Evolutionary conservation across 2,329 filamentous ascomycete genomes (phyloP).

Genomic region (Claviceps monticola): DNA sequence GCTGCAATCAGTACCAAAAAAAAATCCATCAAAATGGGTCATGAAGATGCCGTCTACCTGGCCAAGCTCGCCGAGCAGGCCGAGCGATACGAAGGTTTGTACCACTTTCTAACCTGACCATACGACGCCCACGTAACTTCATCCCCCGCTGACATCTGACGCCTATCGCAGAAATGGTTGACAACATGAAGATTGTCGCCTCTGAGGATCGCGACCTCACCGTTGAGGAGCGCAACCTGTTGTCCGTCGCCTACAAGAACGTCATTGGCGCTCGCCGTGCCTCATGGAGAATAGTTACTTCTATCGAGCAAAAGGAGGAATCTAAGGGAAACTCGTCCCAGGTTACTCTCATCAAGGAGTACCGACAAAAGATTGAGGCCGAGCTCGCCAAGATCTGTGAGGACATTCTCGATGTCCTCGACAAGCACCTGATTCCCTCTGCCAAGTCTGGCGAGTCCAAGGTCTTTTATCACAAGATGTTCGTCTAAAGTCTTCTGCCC

Average conservation of each 20-base stretch:
- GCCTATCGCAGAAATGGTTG: conserved; percentile 72
- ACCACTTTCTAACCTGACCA: background rate
- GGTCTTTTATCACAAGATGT: conserved; percentile 99
- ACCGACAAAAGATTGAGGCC: conserved; percentile 95
- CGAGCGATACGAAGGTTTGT: conserved; percentile 97
- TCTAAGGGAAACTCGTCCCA: conserved; percentile 93
- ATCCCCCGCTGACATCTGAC: conserved; percentile 13
- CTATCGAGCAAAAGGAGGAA: conserved; percentile 99
- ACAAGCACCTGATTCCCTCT: conserved; percentile 85
- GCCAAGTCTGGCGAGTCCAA: conserved; percentile 95
- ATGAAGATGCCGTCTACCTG: conserved; percentile 98
- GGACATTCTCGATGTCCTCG: conserved; percentile 89
- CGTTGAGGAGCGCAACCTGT: conserved; percentile 93
- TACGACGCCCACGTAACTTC: background rate
- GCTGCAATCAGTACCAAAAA: background rate
- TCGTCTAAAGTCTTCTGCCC: background rate
- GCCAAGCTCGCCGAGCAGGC: conserved; percentile 99
- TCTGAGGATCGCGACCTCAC: conserved; percentile 71
- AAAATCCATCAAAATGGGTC: conserved; percentile 62
- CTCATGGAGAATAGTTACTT: conserved; percentile 96
- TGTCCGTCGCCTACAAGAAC: conserved; percentile 98
- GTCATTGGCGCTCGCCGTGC: conserved; percentile 93
- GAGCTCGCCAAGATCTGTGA: conserved; percentile 97
- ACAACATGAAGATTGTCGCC: conserved; percentile 99
- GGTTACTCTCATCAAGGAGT: conserved; percentile 88